These are phyloP conservation scores for Fusarium marasasianum DNA, from an alignment of 2,329 filamentous ascomycete species.

Conservation along the genomic window DNA sequence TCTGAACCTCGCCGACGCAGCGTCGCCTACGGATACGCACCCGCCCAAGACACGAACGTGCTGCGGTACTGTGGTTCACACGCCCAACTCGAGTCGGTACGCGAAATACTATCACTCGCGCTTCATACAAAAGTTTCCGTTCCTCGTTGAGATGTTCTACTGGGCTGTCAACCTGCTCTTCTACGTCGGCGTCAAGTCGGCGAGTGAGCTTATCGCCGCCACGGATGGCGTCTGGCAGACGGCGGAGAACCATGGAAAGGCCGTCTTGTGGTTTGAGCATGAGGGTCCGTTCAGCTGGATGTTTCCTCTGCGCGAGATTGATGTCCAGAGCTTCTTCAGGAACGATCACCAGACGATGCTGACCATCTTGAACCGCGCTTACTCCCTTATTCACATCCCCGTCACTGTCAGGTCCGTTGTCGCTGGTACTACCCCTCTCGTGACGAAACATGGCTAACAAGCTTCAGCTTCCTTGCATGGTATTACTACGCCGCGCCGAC, in stretches of 20 bases:
- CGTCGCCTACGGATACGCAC: constrained; percentile 39
- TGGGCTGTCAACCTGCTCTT: constrained; percentile 73
- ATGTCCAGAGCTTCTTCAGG: constrained; percentile 67
- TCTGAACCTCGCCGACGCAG: constrained; percentile 6
- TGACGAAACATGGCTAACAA: neutral
- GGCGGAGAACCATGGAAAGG: constrained; percentile 64
- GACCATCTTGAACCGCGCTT: constrained; percentile 66
- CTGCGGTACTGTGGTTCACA: constrained; percentile 60
- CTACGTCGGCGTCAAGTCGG: constrained; percentile 54
- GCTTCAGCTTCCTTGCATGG: constrained; percentile 67
- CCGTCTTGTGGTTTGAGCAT: constrained; percentile 65
- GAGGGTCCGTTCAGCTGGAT: constrained; percentile 59
- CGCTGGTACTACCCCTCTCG: neutral
- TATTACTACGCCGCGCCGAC: constrained; percentile 67
- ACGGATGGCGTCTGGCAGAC: constrained; percentile 61
- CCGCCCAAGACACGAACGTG: constrained; percentile 60
- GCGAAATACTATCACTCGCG: constrained; percentile 67
- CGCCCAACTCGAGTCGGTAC: constrained; percentile 70
- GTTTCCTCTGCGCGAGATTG: constrained; percentile 61
- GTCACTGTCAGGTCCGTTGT: constrained; percentile 48
- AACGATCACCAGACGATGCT: constrained; percentile 61
- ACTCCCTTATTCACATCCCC: constrained; percentile 69
- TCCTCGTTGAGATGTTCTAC: constrained; percentile 79
- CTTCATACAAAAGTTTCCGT: constrained; percentile 72
- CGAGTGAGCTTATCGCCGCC: constrained; percentile 47